These are phyloP conservation scores for Geum urbanum DNA, from an alignment of 306 rosid genomes.

Conservation along the genomic window DNA sequence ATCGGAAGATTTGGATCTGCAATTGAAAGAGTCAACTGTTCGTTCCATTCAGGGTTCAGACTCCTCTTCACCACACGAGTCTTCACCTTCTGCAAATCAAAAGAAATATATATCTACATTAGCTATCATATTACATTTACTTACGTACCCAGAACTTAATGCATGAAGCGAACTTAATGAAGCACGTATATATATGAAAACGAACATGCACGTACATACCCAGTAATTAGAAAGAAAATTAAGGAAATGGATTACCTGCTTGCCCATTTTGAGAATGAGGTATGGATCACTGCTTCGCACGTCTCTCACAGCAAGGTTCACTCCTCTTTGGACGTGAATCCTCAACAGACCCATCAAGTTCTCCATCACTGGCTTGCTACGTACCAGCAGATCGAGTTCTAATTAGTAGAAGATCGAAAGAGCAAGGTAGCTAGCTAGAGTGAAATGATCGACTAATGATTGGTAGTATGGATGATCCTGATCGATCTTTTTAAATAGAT, in stretches of 20 bases:
- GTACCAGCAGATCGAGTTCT: not conserved
- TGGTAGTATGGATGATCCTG: not conserved
- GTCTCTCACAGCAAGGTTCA: constrained; percentile 70
- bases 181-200: too few relatives aligned
- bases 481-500: not conserved
- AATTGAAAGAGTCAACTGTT: constrained; percentile 12
- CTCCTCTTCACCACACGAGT: constrained; percentile 26
- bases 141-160: too few relatives aligned
- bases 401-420: not conserved
- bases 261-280: constrained; percentile 59
- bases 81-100: constrained; percentile 22
- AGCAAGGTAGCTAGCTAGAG: not conserved
- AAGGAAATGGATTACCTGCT: constrained; percentile 34
- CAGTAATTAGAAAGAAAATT: not conserved
- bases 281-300: constrained; percentile 66
- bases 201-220: not conserved
- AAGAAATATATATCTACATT: not conserved
- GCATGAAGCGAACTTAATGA: too few relatives aligned
- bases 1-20: constrained; percentile 36
- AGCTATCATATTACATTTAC: not conserved
- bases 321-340: constrained; percentile 54
- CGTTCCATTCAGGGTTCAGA: constrained; percentile 31
- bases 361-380: constrained; percentile 39
- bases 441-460: not conserved
- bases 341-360: constrained; percentile 55